Conservation (phyloP, 352 stramenopile species). For the Globisporangium splendens region DNA sequence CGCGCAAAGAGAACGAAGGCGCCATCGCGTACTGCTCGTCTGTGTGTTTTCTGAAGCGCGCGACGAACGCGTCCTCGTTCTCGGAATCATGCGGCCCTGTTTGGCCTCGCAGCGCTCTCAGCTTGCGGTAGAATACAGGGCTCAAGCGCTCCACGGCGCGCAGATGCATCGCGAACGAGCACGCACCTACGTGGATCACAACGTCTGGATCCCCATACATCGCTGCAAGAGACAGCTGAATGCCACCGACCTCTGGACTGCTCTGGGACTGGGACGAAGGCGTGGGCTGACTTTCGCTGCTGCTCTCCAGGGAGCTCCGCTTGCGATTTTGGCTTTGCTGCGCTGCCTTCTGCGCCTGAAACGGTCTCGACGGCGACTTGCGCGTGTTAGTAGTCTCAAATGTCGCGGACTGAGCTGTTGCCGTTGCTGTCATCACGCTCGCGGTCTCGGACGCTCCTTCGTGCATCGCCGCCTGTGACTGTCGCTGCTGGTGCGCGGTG, state of each 20-base stretch:
- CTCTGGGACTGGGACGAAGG: background rate
- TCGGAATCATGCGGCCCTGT: slow-evolving; percentile 1
- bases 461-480: too few relatives aligned
- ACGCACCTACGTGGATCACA: slow-evolving; percentile 45
- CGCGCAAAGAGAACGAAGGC: slow-evolving; percentile 1
- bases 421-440: background rate
- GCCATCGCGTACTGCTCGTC: background rate
- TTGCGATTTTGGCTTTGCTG: background rate
- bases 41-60: background rate
- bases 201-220: slow-evolving; percentile 24
- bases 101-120: slow-evolving; percentile 22
- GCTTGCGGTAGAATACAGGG: slow-evolving; percentile 30
- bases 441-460: too few relatives aligned
- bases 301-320: too few relatives aligned
- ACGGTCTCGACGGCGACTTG: background rate
- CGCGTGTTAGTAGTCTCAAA: background rate
- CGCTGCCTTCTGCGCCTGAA: background rate
- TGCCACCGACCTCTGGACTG: background rate
- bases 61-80: slow-evolving; percentile 2
- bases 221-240: background rate
- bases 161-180: slow-evolving; percentile 43
- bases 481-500: too few relatives aligned
- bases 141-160: slow-evolving; percentile 30
- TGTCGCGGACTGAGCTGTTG: slow-evolving; percentile 4
- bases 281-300: background rate